Conservation (phyloP, 2,329 filamentous ascomycete species). For the Neobulgaria alba region DNA sequence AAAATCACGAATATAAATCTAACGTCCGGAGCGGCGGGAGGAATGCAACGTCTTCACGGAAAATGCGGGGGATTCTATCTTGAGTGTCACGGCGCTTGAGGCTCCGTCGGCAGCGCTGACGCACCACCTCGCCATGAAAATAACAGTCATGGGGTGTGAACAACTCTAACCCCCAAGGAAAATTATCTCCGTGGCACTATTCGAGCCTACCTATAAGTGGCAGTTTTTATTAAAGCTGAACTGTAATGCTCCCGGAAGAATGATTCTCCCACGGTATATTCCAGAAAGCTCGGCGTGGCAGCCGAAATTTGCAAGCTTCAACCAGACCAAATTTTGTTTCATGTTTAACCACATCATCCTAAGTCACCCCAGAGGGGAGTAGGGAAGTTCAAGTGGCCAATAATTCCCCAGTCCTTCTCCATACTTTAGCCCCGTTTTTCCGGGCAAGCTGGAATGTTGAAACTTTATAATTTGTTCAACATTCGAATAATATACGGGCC, state of each 20-base stretch:
- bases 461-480: background rate
- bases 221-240: too few relatives aligned
- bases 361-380: too few relatives aligned
- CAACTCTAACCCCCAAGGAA: background rate
- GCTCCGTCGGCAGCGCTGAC: background rate
- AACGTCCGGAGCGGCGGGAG: background rate
- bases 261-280: background rate
- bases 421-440: background rate
- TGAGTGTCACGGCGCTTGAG: background rate
- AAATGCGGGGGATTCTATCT: background rate
- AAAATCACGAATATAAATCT: too few relatives aligned
- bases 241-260: too few relatives aligned
- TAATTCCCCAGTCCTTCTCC: background rate
- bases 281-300: background rate
- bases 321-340: background rate
- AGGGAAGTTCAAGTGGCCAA: background rate
- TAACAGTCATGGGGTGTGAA: background rate
- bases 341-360: background rate
- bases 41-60: background rate
- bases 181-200: background rate
- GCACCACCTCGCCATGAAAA: background rate
- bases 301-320: background rate
- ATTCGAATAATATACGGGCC: background rate
- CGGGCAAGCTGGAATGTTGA: background rate
- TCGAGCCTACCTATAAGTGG: too few relatives aligned